Base-by-base conservation (phyloP, 768 basidiomycete species). In the Leccinum obscurum region DNA sequence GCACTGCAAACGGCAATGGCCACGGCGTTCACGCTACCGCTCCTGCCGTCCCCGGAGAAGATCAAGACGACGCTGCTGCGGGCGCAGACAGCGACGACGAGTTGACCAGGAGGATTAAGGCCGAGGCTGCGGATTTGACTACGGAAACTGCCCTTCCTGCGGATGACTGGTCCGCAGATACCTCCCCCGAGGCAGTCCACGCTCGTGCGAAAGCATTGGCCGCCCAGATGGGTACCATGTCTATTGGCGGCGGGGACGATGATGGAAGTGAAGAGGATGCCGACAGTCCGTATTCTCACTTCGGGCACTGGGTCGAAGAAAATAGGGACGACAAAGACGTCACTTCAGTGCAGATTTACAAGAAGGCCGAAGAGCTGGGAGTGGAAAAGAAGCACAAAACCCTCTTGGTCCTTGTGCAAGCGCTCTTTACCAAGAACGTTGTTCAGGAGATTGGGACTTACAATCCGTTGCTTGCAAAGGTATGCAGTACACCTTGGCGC, bases 371-470 rank as follows among this genome's bases (percentile, higher is more conserved):
- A 69, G 95, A 96, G 54, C 71, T 95, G 24, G 93, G 92, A 48
- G 89, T 98, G 63, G 93, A 92, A 70, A 95, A 92, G 80, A 98
- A 97, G 76, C 93, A 98, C 81, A 95, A 90, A 81, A 83, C 90
- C 0, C 78, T 96, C 34, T 82, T 89, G 61, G 87, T 94, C 49
- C 78, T 99, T 56, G 89, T 87, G 20, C 90, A 95, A 72, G 83
- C 86, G 7, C 78, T 98, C 58, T 98, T 98, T 76, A 88, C 88
- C 8, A 83, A 83, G 46, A 78, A 92, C 37, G 83, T 91, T 26
- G 71, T 90, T 11, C 70, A 73, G 4, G 88, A 94, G 74, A 81
- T 93, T 49, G 73, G 77, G 6, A 79, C 78, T 34, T 92, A 90
- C 67, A 81, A 83, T 2, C 74, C 89, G 6, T 71, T 98, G 6